Percentiles rank a stretch among this genome's conserved stretches.
Conservation (phyloP, 257 asterid genomes). For the Galeopsis tetrahit region DNA sequence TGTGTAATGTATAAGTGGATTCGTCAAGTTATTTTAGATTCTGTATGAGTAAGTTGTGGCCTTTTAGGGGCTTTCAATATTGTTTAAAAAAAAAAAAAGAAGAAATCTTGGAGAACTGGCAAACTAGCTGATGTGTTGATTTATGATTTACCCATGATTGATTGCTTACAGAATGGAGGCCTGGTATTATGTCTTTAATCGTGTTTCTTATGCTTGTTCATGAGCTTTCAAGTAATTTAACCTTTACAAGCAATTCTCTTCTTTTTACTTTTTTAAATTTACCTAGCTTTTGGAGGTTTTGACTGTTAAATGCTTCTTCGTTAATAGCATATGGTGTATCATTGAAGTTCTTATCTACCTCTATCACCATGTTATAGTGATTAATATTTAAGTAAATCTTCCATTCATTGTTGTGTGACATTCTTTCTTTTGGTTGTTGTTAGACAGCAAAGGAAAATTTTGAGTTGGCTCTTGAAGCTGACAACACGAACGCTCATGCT, state of each 20-base stretch:
- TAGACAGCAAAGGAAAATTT: constrained; percentile 89
- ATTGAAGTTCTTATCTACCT: not conserved
- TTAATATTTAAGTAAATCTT: constrained; percentile 13
- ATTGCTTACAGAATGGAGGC: not conserved
- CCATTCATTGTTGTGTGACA: constrained; percentile 11
- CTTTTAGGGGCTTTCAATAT: not conserved
- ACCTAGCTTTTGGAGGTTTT: not conserved
- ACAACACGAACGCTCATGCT: constrained; percentile 85
- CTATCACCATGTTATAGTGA: not conserved
- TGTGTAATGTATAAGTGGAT: not conserved
- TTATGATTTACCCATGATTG: constrained; percentile 6
- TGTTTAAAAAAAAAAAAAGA: too few species aligned
- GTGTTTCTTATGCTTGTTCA: constrained; percentile 23
- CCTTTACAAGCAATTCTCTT: not conserved
- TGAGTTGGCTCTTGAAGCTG: constrained; percentile 95
- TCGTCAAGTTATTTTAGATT: not conserved
- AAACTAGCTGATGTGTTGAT: not conserved
- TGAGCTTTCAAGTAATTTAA: not conserved
- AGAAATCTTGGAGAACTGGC: not conserved
- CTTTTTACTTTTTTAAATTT: not conserved
- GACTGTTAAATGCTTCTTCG: not conserved
- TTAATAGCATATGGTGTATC: constrained; percentile 11
- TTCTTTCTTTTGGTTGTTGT: constrained; percentile 34
- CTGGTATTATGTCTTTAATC: not conserved
- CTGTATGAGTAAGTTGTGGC: not conserved